Base-by-base conservation (phyloP, 2,329 filamentous ascomycete genomes). In the Scedosporium boydii region DNA sequence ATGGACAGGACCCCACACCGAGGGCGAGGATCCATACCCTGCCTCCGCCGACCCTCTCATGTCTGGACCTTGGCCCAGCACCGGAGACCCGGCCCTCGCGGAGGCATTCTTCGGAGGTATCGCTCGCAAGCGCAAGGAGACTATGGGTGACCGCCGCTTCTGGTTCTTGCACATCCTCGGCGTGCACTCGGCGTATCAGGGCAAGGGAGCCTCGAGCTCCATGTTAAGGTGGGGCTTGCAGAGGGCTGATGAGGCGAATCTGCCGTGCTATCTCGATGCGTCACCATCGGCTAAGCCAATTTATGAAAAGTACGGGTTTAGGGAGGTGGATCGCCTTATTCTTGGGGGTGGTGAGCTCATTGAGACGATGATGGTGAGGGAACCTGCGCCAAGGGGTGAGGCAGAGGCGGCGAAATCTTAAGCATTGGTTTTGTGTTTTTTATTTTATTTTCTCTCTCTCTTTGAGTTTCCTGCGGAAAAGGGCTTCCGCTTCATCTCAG, bases 141-240 rank as follows among this genome's bases (percentile, higher is more conserved):
- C 76, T 41, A 78, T 81, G 73, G 72, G 69, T 0, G 70, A 68
- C 3, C 73, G 69, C n/a, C 74, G 70, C 63, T 82, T 83, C 66
- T 80, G 76, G 71, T 79, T 76, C 64, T 71, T 85, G 9, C 80
- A 81, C 65, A 66, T 82, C 6, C 67, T 84, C 3, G 77, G 73
- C 2, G 79, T 78, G 10, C 69, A 72, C 53, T 70, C 69, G 2
- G 74, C 72, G 18, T 74, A 73, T 64, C 79, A 81, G 68, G 75
- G 81, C 1, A 75, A 71, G 46, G 82, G 82, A 0, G 75, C 76
- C 0, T 80, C 75, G 0, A 72, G 72, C 14, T 68, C 70, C 34
- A 61, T 85, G 23, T 66, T 84, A 46, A 68, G 69, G 27, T 84
- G 79, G 79, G 82, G 82, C 0, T 63, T 78, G 6, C 69, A 74